Base-by-base conservation (phyloP, 1,284 basidiomycete genomes). In the Ceratobasidium sp. region DNA sequence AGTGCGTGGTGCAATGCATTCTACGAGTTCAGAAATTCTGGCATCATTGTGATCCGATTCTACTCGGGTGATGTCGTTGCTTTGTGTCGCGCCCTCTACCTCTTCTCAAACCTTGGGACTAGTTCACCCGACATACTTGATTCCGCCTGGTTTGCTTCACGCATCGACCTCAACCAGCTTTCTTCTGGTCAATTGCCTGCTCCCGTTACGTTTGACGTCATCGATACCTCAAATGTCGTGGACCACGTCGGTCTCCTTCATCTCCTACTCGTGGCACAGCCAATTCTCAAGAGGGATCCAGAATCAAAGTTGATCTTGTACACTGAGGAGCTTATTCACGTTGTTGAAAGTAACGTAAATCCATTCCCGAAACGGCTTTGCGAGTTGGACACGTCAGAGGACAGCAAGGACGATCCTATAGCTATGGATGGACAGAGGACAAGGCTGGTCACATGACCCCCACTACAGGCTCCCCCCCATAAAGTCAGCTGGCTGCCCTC, bases 331-430 rank as follows among this genome's bases (percentile, higher is more conserved):
- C 52, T 55, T 3, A n/a, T 67, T 10, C 21, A 50, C 28, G 28
- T 28, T 32, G 64, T n/a, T 10, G 52, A 57, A n/a, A 39, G 36
- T 39, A 26, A 32, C 2, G 77, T 76, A 8, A 79, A 77, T 26
- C 28, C 67, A 3, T 58, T 46, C 39, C 30, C 59, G 1, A 30
- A 34, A 18, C 67, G 67, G 2, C 12, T 70, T n/a, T 58, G 67
- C n/a, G n/a, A n/a, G n/a, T n/a, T n/a, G n/a, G n/a, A n/a, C n/a
- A n/a, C n/a, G n/a, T n/a, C n/a, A n/a, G n/a, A n/a, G n/a, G n/a
- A n/a, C n/a, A n/a, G n/a, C n/a, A n/a, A n/a, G n/a, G n/a, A n/a
- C n/a, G n/a, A n/a, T n/a, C n/a, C n/a, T n/a, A n/a, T n/a, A n/a
- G n/a, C n/a, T n/a, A n/a, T n/a, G n/a, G n/a, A n/a, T n/a, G n/a